These are phyloP conservation scores for Russula sp. DNA, from an alignment of 768 basidiomycete genomes.

Conservation along the genomic window DNA sequence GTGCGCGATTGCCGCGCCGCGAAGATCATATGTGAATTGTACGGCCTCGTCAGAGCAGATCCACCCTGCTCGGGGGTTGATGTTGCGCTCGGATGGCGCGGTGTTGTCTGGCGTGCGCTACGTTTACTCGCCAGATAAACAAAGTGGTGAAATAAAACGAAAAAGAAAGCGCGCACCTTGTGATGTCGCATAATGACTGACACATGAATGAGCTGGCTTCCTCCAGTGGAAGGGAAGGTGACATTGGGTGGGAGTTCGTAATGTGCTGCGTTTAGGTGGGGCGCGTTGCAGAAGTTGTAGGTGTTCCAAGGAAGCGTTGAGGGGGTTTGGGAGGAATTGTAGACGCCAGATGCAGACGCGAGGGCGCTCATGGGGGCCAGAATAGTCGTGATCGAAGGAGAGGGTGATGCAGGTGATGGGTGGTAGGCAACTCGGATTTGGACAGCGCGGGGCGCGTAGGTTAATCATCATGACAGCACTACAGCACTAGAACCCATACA, in stretches of 20 bases:
- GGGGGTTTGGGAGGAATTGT: conserved; percentile 47
- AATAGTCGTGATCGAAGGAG: too few relatives aligned
- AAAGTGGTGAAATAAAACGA: not conserved
- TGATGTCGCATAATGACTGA: conserved; percentile 48
- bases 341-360: conserved; percentile 39
- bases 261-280: conserved; percentile 44
- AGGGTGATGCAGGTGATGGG: too few relatives aligned
- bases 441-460: not conserved
- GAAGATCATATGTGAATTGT: conserved; percentile 42
- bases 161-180: conserved; percentile 38
- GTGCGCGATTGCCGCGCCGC: conserved; percentile 42
- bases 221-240: conserved; percentile 28
- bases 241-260: conserved; percentile 37
- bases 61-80: conserved; percentile 44
- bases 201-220: conserved; percentile 40
- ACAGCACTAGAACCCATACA: not conserved
- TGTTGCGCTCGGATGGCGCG: conserved; percentile 43
- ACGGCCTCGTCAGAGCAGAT: conserved; percentile 39
- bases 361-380: not conserved
- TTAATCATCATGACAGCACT: not conserved
- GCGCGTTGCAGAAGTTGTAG: conserved; percentile 54
- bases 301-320: conserved; percentile 45
- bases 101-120: conserved; percentile 52
- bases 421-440: too few relatives aligned
- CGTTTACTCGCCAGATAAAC: not conserved